Conservation (phyloP, 306 rosid genomes). For the Sicyos edulis region DNA sequence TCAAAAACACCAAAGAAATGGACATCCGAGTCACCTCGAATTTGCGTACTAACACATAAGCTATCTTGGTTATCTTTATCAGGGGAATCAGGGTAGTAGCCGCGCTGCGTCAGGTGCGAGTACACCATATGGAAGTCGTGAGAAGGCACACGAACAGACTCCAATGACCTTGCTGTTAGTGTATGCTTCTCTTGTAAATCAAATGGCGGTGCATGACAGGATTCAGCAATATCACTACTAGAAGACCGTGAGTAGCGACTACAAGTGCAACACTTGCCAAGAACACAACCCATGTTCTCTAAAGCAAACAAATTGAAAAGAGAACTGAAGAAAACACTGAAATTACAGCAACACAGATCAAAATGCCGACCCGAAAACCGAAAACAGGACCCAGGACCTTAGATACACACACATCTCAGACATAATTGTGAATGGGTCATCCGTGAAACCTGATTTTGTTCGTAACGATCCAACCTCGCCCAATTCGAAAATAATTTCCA, state of each 20-base stretch:
- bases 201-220: slow-evolving; percentile 39
- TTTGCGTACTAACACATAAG: slow-evolving; percentile 56
- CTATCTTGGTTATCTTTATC: slow-evolving; percentile 84
- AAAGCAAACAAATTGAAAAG: background rate
- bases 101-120: slow-evolving; percentile 73
- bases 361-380: background rate
- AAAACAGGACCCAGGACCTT: background rate
- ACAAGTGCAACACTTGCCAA: slow-evolving; percentile 59
- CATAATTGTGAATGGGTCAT: background rate
- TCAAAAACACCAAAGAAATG: slow-evolving; percentile 95
- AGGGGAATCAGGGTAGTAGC: slow-evolving; percentile 80
- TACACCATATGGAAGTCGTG: slow-evolving; percentile 63
- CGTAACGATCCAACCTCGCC: background rate
- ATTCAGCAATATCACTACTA: slow-evolving; percentile 45
- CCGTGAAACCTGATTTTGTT: background rate
- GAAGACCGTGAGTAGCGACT: slow-evolving; percentile 45
- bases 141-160: slow-evolving; percentile 60
- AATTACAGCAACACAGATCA: background rate
- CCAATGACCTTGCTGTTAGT: slow-evolving; percentile 61
- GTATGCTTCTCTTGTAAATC: slow-evolving; percentile 47
- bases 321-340: background rate
- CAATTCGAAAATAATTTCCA: too few species aligned
- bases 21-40: slow-evolving; percentile 63
- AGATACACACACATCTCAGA: background rate
- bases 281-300: slow-evolving; percentile 74